Conservation (phyloP, 2,329 filamentous ascomycete genomes). For the Hymenoscyphus fructigenus region DNA sequence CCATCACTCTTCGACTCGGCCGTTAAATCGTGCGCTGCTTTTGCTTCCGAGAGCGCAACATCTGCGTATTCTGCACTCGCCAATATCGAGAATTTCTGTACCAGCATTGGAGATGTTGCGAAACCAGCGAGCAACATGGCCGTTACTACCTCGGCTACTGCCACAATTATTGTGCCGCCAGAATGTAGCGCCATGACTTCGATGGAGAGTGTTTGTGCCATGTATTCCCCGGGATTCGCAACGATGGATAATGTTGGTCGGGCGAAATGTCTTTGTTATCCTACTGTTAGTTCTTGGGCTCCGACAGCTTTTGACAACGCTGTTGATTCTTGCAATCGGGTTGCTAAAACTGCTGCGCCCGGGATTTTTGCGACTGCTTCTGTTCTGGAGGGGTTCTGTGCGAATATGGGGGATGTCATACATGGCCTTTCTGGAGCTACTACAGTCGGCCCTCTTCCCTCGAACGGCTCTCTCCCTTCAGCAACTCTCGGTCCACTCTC, state of each 20-base stretch:
- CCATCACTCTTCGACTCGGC: conserved; percentile 29
- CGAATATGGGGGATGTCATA: neutral
- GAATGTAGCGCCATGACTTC: conserved; percentile 7
- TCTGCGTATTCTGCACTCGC: conserved; percentile 20
- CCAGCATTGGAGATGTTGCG: conserved; percentile 24
- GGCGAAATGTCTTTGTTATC: conserved; percentile 14
- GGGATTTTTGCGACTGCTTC: conserved; percentile 4
- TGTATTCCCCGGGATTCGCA: conserved; percentile 8
- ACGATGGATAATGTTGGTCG: neutral
- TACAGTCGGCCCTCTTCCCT: neutral
- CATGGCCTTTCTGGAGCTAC: neutral
- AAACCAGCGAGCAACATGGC: conserved; percentile 12
- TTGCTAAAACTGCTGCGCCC: neutral
- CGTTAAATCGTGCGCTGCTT: conserved; percentile 26
- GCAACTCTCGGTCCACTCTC: neutral
- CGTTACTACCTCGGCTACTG: neutral
- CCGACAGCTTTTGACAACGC: conserved; percentile 8
- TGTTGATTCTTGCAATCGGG: conserved; percentile 1
- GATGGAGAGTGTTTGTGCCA: neutral
- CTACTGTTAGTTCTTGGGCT: neutral
- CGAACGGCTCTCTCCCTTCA: neutral
- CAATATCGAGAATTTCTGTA: conserved; percentile 28
- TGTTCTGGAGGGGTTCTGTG: conserved; percentile 1
- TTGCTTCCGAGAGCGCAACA: conserved; percentile 20
- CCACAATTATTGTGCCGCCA: neutral